Conservation (phyloP, 2,329 filamentous ascomycete genomes). For the Calonectria fujianensis region DNA sequence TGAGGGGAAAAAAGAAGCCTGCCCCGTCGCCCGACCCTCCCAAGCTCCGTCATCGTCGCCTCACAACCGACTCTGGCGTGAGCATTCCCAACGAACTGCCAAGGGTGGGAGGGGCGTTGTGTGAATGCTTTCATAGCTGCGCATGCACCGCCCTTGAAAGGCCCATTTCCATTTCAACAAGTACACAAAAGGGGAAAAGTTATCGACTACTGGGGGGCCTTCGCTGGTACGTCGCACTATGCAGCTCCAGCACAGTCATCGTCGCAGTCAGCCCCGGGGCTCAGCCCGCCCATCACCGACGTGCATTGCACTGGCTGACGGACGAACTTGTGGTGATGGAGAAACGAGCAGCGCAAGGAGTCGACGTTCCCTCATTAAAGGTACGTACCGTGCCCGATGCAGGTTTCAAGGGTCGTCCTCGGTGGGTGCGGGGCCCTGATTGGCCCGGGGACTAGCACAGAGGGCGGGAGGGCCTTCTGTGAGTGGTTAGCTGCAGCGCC, state of each 20-base stretch:
- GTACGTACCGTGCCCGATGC: conserved; percentile 30
- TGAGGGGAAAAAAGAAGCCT: conserved; percentile 26
- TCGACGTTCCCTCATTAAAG: conserved; percentile 26
- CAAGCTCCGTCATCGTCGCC: conserved; percentile 24
- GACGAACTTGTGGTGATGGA: conserved; percentile 33
- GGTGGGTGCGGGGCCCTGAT: conserved; percentile 8
- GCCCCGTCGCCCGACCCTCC: conserved; percentile 20
- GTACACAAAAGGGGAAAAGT: background rate
- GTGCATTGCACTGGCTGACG: conserved; percentile 30
- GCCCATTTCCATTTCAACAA: conserved; percentile 15
- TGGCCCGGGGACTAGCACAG: conserved; percentile 11
- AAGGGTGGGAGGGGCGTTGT: conserved; percentile 30
- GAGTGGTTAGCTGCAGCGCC: conserved; percentile 18
- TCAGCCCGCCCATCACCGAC: conserved; percentile 17
- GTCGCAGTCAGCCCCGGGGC: conserved; percentile 29
- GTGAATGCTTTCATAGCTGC: conserved; percentile 20
- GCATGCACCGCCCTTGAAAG: conserved; percentile 20
- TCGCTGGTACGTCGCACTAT: conserved; percentile 14
- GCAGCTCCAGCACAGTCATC: conserved; percentile 22
- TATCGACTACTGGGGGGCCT: background rate
- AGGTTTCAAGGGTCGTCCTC: conserved; percentile 29
- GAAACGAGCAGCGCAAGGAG: conserved; percentile 23
- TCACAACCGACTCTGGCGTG: conserved; percentile 35
- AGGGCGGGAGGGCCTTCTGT: conserved; percentile 28
- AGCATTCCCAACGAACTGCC: conserved; percentile 20